Evolutionary conservation across 495 filamentous ascomycete species (phyloP).

Genomic region (Articulospora tetracladia): DNA sequence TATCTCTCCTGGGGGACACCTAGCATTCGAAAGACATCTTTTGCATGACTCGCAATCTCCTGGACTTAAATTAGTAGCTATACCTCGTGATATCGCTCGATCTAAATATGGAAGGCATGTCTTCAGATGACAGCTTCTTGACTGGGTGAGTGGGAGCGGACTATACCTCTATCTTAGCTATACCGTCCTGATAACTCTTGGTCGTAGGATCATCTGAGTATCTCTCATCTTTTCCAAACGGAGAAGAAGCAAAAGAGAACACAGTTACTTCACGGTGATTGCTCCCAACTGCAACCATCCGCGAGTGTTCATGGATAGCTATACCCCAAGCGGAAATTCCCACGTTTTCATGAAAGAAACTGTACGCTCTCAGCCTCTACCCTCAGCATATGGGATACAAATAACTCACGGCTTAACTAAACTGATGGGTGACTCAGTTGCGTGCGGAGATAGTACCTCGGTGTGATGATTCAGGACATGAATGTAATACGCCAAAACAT

Average conservation of each 20-base stretch:
- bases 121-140: no score
- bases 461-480: constrained; percentile 21
- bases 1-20: no score
- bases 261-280: constrained; percentile 42
- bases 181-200: neutral
- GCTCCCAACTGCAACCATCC: constrained; percentile 76
- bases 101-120: no score
- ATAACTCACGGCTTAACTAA: constrained; percentile 12
- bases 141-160: no score
- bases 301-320: constrained; percentile 45
- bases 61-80: no score
- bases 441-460: neutral
- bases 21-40: no score
- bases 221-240: neutral
- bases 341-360: constrained; percentile 73
- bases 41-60: no score
- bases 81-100: no score
- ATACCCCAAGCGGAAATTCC: constrained; percentile 82
- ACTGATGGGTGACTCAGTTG: neutral
- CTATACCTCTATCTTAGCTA: no score
- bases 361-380: neutral
- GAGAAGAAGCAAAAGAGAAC: constrained; percentile 7
- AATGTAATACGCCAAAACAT: constrained; percentile 78
- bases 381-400: neutral
- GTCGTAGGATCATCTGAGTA: neutral